Conservation (phyloP, 2,329 filamentous ascomycete genomes). For the Parascedosporium putredinis region DNA sequence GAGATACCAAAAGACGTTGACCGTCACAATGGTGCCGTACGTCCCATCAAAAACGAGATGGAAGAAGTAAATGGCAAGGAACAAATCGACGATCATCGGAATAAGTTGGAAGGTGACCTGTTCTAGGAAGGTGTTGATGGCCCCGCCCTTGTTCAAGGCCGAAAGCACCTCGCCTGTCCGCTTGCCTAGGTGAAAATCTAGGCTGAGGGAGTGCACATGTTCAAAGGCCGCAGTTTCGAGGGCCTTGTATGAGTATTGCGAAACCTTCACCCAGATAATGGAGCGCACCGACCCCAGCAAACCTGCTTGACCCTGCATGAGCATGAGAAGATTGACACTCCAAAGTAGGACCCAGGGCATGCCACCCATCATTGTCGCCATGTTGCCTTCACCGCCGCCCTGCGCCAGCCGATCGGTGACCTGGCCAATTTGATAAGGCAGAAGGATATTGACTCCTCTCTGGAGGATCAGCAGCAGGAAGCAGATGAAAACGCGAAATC, state of each 20-base stretch:
- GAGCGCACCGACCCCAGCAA: constrained; percentile 73
- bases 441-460: constrained; percentile 74
- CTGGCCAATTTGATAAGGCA: constrained; percentile 68
- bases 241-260: constrained; percentile 92
- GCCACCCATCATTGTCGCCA: constrained; percentile 15
- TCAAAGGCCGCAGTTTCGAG: constrained; percentile 93
- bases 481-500: constrained; percentile 72
- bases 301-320: constrained; percentile 78
- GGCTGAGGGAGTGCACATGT: constrained; percentile 87
- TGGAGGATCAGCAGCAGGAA: constrained; percentile 72
- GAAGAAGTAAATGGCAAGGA: constrained; percentile 76
- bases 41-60: constrained; percentile 58
- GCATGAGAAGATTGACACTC: constrained; percentile 33
- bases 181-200: constrained; percentile 95
- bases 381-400: constrained; percentile 23
- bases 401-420: constrained; percentile 66
- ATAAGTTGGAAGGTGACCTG: constrained; percentile 93
- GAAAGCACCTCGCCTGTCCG: constrained; percentile 94
- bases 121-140: constrained; percentile 94
- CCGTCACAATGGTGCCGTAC: constrained; percentile 61
- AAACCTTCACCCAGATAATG: constrained; percentile 89
- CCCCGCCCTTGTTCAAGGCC: constrained; percentile 87
- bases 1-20: constrained; percentile 92
- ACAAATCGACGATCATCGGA: constrained; percentile 86
- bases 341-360: constrained; percentile 53